These are phyloP conservation scores for Scutellaria minor DNA, from an alignment of 257 asterid species.

Conservation along the genomic window DNA sequence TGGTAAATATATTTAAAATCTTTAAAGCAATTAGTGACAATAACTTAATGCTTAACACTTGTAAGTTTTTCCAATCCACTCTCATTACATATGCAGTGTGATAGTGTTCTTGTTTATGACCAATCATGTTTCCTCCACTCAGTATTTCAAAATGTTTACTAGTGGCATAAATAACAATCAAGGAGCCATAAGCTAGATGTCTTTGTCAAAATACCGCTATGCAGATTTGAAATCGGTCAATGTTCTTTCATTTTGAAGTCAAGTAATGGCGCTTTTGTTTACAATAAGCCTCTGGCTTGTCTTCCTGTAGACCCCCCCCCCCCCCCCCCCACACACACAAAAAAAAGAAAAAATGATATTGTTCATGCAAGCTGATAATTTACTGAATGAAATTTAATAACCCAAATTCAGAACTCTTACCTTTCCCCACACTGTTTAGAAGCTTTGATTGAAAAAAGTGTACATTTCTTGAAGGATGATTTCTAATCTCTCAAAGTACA, in stretches of 20 bases:
- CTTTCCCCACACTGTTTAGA: too few relatives aligned
- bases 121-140: not conserved
- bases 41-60: not conserved
- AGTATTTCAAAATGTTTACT: too few relatives aligned
- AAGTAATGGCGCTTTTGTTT: not conserved
- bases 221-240: conserved; percentile 5
- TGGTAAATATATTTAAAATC: not conserved
- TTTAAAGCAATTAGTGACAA: not conserved
- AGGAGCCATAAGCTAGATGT: not conserved
- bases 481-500: too few relatives aligned
- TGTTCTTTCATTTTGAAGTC: not conserved
- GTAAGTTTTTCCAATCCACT: not conserved
- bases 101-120: not conserved
- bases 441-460: too few relatives aligned
- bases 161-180: not conserved
- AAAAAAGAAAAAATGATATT: not conserved
- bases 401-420: not conserved
- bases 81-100: not conserved
- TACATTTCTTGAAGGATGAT: too few relatives aligned
- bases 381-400: not conserved
- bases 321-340: too few relatives aligned
- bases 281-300: not conserved
- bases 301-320: not conserved
- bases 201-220: conserved; percentile 5
- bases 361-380: not conserved